Evolutionary conservation across 352 stramenopile genomes (phyloP).

Genomic region (Thraustochytrium striatum): DNA sequence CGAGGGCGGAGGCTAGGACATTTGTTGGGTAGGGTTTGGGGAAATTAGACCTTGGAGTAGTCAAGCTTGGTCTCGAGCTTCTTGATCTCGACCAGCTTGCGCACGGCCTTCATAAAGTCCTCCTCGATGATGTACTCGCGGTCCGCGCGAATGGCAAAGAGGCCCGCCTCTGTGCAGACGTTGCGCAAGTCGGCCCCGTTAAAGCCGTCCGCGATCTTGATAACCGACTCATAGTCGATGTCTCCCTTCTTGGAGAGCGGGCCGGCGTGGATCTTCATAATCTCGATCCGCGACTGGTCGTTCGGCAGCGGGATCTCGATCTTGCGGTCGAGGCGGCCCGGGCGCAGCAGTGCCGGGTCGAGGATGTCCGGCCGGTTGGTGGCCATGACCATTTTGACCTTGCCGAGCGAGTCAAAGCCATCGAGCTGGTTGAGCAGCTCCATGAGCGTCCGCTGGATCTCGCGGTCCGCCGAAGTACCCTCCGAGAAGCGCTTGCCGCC

Average conservation of each 20-base stretch:
- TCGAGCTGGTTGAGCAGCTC: constrained; percentile 99
- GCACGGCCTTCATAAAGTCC: constrained; percentile 99
- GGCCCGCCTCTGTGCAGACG: constrained; percentile 89
- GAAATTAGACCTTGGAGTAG: constrained; percentile 98
- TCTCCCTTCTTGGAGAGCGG: constrained; percentile 97
- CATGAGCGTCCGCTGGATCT: constrained; percentile 99
- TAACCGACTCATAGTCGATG: constrained; percentile 98
- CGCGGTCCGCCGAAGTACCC: constrained; percentile 86
- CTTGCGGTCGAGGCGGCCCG: constrained; percentile 96
- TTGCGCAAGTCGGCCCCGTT: constrained; percentile 99
- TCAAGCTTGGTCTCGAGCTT: constrained; percentile 99
- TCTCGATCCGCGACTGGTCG: constrained; percentile 94
- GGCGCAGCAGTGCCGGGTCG: constrained; percentile 94
- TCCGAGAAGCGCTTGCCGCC: constrained; percentile 82
- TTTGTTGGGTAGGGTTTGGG: not conserved
- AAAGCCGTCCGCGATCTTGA: constrained; percentile 98
- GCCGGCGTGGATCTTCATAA: constrained; percentile 98
- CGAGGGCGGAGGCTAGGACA: too few species aligned
- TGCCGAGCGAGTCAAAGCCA: constrained; percentile 95
- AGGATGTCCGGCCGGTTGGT: constrained; percentile 99
- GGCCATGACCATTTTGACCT: constrained; percentile 99
- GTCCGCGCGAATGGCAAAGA: constrained; percentile 98
- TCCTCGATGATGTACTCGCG: constrained; percentile 98
- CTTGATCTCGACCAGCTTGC: constrained; percentile 98
- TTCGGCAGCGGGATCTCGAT: constrained; percentile 99